These are phyloP conservation scores for Anisodus tanguticus DNA, from an alignment of 257 asterid species.

Conservation along the genomic window DNA sequence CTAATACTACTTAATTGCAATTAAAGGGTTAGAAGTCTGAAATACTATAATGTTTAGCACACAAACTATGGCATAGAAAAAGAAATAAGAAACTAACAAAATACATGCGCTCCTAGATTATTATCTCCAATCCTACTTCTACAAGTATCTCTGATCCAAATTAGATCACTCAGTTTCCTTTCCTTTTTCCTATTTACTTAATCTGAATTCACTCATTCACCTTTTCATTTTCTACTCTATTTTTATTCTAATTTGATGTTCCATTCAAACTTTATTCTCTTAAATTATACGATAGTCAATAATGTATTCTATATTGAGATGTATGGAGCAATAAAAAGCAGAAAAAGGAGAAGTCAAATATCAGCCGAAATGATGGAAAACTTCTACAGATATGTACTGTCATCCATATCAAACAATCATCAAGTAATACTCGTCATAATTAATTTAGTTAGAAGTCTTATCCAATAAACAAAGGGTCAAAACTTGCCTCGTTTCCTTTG, in stretches of 20 bases:
- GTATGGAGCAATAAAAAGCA: background rate
- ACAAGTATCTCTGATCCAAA: background rate
- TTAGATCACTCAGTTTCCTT: background rate
- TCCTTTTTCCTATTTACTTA: background rate
- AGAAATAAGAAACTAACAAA: background rate
- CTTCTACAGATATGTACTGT: conserved; percentile 1
- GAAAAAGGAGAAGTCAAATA: background rate
- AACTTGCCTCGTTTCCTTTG: conserved; percentile 85
- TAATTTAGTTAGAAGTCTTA: background rate
- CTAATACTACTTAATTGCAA: background rate
- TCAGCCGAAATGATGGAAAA: background rate
- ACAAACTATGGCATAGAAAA: conserved; percentile 22
- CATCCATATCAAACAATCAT: background rate
- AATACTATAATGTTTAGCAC: background rate
- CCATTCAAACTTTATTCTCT: background rate
- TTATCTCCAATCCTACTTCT: background rate
- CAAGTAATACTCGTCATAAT: background rate
- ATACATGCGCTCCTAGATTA: background rate
- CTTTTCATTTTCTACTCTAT: background rate
- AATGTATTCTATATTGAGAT: background rate
- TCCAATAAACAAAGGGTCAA: background rate
- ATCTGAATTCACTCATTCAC: background rate
- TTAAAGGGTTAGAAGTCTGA: background rate
- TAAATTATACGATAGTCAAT: background rate
- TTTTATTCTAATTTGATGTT: conserved; percentile 5